Conservation (phyloP, 345 rosid genomes). For the Sonneratia caseolaris region DNA sequence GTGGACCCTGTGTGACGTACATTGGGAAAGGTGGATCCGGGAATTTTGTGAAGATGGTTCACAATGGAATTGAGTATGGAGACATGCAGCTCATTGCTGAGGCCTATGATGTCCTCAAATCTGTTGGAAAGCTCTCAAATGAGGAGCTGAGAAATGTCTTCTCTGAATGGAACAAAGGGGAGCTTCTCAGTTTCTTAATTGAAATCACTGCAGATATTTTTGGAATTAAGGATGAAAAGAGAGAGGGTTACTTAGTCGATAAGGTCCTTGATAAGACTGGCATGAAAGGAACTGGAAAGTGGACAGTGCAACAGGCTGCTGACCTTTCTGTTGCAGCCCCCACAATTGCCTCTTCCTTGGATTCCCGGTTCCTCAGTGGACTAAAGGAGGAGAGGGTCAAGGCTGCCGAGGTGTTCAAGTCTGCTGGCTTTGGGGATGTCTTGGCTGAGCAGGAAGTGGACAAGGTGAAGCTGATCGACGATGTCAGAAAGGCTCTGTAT, state of each 20-base stretch:
- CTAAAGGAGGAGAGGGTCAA: conserved; percentile 81
- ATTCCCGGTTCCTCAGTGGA: conserved; percentile 85
- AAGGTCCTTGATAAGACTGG: conserved; percentile 95
- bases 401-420: conserved; percentile 76
- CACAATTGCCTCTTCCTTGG: conserved; percentile 82
- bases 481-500: conserved; percentile 85
- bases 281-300: conserved; percentile 96
- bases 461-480: conserved; percentile 70
- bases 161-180: conserved; percentile 88
- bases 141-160: conserved; percentile 64
- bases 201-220: conserved; percentile 94
- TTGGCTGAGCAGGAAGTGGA: conserved; percentile 53
- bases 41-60: conserved; percentile 94
- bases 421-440: conserved; percentile 64
- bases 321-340: conserved; percentile 92
- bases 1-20: conserved; percentile 93
- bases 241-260: conserved; percentile 80
- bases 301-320: conserved; percentile 99
- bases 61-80: conserved; percentile 92
- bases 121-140: conserved; percentile 81
- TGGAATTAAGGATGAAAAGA: conserved; percentile 73
- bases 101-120: conserved; percentile 82
- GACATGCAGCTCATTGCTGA: conserved; percentile 95
- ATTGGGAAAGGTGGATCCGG: conserved; percentile 89
- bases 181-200: conserved; percentile 85